These are phyloP conservation scores for Centaurea solstitialis DNA, from an alignment of 129 eudicot species.

Conservation along the genomic window DNA sequence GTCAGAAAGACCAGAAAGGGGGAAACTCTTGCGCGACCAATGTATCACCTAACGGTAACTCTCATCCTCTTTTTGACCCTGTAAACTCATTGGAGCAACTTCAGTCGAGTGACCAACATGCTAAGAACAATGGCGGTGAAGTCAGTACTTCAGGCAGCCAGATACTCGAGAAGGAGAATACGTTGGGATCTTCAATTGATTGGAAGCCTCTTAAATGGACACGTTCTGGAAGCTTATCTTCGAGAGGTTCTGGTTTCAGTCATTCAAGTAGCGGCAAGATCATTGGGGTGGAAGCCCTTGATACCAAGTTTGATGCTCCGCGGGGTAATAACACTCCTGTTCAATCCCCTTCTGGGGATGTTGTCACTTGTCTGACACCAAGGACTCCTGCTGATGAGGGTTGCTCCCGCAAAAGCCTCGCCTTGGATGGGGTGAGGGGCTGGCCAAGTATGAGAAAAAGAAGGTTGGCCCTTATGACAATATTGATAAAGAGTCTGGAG, in stretches of 20 bases:
- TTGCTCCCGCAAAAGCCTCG: slow-evolving; percentile 76
- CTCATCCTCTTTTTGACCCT: slow-evolving; percentile 46
- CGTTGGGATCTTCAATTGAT: slow-evolving; percentile 56
- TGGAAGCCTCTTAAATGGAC: slow-evolving; percentile 94
- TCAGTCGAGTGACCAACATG: slow-evolving; percentile 53
- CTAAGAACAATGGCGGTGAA: slow-evolving; percentile 45
- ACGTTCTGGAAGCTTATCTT: slow-evolving; percentile 77
- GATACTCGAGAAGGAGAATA: slow-evolving; percentile 51
- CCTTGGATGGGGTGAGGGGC: slow-evolving; percentile 96
- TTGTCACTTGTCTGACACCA: slow-evolving; percentile 43
- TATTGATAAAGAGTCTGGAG: slow-evolving; percentile 42
- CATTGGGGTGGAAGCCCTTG: slow-evolving; percentile 50
- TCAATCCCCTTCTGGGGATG: slow-evolving; percentile 59
- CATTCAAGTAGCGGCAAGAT: slow-evolving; percentile 82
- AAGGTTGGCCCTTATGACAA: slow-evolving; percentile 72
- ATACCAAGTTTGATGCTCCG: slow-evolving; percentile 44
- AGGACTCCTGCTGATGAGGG: slow-evolving; percentile 54
- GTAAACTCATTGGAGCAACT: slow-evolving; percentile 46
- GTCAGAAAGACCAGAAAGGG: slow-evolving; percentile 60
- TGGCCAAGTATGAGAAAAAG: slow-evolving; percentile 95
- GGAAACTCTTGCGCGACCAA: slow-evolving; percentile 48
- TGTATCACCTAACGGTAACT: slow-evolving; percentile 52
- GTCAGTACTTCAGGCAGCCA: slow-evolving; percentile 43
- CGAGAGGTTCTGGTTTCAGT: slow-evolving; percentile 72
- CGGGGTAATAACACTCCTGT: slow-evolving; percentile 24